Base-by-base conservation (phyloP, 106 monocot species). In the Allium cepa region DNA sequence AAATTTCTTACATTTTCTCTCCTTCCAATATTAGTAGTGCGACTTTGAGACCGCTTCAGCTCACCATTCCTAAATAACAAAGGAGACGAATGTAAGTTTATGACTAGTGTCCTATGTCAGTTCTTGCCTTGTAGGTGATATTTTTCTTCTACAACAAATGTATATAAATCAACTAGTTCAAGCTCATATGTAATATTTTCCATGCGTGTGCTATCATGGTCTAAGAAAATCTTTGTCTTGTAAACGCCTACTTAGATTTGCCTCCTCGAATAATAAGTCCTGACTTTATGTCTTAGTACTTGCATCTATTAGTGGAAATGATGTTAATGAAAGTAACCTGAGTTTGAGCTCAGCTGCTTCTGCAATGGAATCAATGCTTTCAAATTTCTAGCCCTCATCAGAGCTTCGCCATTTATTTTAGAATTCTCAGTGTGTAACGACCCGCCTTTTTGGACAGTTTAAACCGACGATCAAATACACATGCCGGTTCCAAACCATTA, bases 221-320 rank as follows among this genome's bases (percentile, higher is more conserved):
- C 55, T 66, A 22, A 66, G 15, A 50, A 26, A 49, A 26, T 66
- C 46, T 47, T 58, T 58, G 57, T 5, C 57, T 18, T 26, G 10
- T n/a, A 49, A 12, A 14, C 47, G 17, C 36, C 56, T 64, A 17
- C 57, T 17, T 10, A 7, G n/a, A n/a, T n/a, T n/a, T n/a, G n/a
- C n/a, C n/a, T n/a, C n/a, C n/a, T n/a, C n/a, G n/a, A n/a, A n/a
- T n/a, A n/a, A n/a, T n/a, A n/a, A n/a, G n/a, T n/a, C n/a, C n/a
- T n/a, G n/a, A n/a, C n/a, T n/a, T n/a, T 74, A 74, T 26, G 66
- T 63, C 49, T 74, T 66, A 26, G 67, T 50, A 16, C 65, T 74
- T 74, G 58, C 66, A 74, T 74, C 74, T 57, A 49, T 49, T 8
- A 49, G 66, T 15, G 56, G 66, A 50, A 66, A 58, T 57, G 74